Evolutionary conservation across 306 rosid genomes (phyloP).

Genomic region (Fagus crenata): DNA sequence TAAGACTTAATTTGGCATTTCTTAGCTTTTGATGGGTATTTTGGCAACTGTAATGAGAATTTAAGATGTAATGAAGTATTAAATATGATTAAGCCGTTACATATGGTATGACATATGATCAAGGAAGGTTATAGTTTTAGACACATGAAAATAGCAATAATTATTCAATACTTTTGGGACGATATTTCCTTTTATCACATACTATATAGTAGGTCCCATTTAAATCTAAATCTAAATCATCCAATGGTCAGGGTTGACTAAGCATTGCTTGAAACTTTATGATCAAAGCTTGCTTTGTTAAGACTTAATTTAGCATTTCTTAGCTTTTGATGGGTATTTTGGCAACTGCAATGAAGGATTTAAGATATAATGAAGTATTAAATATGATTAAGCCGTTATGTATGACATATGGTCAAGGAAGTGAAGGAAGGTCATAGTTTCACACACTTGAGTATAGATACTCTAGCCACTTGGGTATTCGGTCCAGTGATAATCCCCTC

Average conservation of each 20-base stretch:
- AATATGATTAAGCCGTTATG: constrained; percentile 37
- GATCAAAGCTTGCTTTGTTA: constrained; percentile 4
- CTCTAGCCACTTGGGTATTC: no score
- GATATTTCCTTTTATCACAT: no score
- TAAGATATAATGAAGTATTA: constrained; percentile 28
- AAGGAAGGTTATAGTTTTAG: constrained; percentile 15
- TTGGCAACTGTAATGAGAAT: constrained; percentile 26
- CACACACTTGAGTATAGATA: not conserved
- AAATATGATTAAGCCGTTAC: constrained; percentile 37
- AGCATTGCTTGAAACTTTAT: not conserved
- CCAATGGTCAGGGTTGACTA: constrained; percentile 47
- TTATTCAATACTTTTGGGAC: no score
- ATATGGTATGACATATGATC: constrained; percentile 26
- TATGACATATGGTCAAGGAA: constrained; percentile 37
- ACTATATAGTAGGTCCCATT: no score
- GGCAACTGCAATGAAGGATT: constrained; percentile 36
- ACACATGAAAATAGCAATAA: not conserved
- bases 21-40: constrained; percentile 24
- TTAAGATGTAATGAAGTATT: not conserved
- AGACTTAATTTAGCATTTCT: not conserved
- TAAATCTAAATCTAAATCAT: constrained; percentile 31
- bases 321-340: constrained; percentile 27
- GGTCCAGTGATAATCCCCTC: no score
- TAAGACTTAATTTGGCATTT: constrained; percentile 1
- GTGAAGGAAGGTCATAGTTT: constrained; percentile 33